Evolutionary conservation across 2,329 filamentous ascomycete genomes (phyloP).

Genomic region (Calonectria fujianensis): DNA sequence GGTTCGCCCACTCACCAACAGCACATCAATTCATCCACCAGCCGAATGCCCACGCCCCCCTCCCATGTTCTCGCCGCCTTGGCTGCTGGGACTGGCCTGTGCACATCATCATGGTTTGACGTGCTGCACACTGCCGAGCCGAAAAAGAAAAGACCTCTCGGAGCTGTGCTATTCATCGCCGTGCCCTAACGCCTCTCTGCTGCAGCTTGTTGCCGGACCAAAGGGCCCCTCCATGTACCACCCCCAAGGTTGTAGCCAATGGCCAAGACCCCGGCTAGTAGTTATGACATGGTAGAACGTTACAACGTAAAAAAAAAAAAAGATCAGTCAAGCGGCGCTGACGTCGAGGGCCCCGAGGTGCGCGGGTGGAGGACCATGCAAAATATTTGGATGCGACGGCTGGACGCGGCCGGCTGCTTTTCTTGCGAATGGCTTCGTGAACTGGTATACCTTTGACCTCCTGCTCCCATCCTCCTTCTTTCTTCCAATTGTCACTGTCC

Average conservation of each 20-base stretch:
- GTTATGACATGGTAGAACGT: slow-evolving; percentile 25
- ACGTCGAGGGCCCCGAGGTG: slow-evolving; percentile 32
- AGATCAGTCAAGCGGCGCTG: slow-evolving; percentile 20
- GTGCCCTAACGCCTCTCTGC: slow-evolving; percentile 12
- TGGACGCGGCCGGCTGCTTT: slow-evolving; percentile 16
- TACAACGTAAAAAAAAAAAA: slow-evolving; percentile 7
- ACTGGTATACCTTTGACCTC: slow-evolving; percentile 13
- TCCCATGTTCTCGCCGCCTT: background rate
- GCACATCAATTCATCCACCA: slow-evolving; percentile 14
- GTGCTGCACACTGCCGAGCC: slow-evolving; percentile 26
- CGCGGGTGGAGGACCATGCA: slow-evolving; percentile 20
- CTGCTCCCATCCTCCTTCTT: slow-evolving; percentile 12
- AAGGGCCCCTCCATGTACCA: slow-evolving; percentile 15
- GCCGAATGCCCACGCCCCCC: slow-evolving; percentile 12
- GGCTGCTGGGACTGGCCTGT: slow-evolving; percentile 8
- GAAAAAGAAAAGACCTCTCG: background rate
- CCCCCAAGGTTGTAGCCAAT: slow-evolving; percentile 11
- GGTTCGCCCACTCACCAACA: slow-evolving; percentile 19
- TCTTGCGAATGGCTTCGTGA: slow-evolving; percentile 51
- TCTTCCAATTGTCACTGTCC: slow-evolving; percentile 9
- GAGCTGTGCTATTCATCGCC: slow-evolving; percentile 22
- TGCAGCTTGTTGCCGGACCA: slow-evolving; percentile 24
- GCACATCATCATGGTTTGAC: slow-evolving; percentile 32
- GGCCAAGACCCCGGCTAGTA: slow-evolving; percentile 28
- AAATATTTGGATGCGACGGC: slow-evolving; percentile 24